Conservation (phyloP, 176 grass and related monocot genomes). For the Stipa capillata region DNA sequence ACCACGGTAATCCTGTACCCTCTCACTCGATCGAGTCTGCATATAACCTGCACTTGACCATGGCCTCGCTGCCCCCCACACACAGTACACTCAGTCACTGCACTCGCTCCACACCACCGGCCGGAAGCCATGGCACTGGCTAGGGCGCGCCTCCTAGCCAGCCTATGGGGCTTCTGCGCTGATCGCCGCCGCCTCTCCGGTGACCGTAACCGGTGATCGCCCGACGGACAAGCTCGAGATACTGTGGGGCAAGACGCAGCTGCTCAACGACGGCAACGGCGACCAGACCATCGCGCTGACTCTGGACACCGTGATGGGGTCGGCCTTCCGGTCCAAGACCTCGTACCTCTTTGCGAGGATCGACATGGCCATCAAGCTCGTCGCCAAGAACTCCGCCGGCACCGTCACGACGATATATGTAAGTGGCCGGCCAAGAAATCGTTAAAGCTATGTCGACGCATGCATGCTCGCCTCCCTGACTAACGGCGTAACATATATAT, state of each 20-base stretch:
- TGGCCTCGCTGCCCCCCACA: neutral
- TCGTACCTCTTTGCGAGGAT: constrained; percentile 46
- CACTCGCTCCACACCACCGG: neutral
- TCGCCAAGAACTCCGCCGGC: constrained; percentile 57
- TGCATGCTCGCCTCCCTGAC: neutral
- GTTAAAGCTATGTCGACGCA: neutral
- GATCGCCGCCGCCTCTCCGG: neutral
- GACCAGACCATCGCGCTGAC: constrained; percentile 24
- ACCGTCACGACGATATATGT: constrained; percentile 71
- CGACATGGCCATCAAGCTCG: constrained; percentile 66
- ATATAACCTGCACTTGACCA: constrained; percentile 33
- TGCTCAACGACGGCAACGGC: constrained; percentile 7
- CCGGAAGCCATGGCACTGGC: constrained; percentile 25
- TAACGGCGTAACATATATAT: neutral
- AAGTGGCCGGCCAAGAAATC: constrained; percentile 8
- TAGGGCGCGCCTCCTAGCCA: constrained; percentile 14
- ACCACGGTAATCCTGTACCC: constrained; percentile 18
- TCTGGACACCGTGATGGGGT: constrained; percentile 28
- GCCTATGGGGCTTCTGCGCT: constrained; percentile 10
- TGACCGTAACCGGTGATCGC: neutral
- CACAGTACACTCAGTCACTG: neutral
- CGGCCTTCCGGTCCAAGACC: constrained; percentile 42
- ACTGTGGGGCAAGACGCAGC: constrained; percentile 27
- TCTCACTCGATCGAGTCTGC: neutral
- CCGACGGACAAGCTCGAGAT: constrained; percentile 19